Evolutionary conservation across 345 rosid species (phyloP).

Genomic region (Microthlaspi erraticum): DNA sequence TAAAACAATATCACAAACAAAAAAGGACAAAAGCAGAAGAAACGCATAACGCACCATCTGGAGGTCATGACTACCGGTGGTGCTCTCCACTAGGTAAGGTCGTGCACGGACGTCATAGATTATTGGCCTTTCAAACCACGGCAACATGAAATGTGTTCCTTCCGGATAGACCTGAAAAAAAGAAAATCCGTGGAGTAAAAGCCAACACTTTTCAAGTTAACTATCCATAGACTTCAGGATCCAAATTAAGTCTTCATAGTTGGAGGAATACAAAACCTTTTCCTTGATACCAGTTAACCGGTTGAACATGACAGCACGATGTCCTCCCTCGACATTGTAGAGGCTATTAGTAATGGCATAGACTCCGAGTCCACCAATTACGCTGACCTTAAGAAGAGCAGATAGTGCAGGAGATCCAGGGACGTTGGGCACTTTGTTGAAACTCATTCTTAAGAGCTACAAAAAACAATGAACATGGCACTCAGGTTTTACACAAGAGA

Average conservation of each 20-base stretch:
- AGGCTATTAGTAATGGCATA: conserved; percentile 42
- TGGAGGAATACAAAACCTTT: conserved; percentile 38
- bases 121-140: conserved; percentile 90
- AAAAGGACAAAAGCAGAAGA: conserved; percentile 7
- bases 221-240: background rate
- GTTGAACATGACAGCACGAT: conserved; percentile 52
- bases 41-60: conserved; percentile 65
- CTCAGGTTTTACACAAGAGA: background rate
- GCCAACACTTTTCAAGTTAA: background rate
- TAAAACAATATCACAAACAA: background rate
- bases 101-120: conserved; percentile 96
- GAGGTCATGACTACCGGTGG: conserved; percentile 95
- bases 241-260: background rate
- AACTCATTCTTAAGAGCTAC: conserved; percentile 37
- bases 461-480: background rate
- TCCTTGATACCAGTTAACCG: conserved; percentile 49
- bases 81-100: conserved; percentile 88
- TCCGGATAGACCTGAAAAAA: conserved; percentile 82
- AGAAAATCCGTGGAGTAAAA: background rate
- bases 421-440: conserved; percentile 48
- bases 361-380: conserved; percentile 46
- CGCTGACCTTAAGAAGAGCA: conserved; percentile 44
- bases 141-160: conserved; percentile 90
- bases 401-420: conserved; percentile 48
- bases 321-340: conserved; percentile 51